Evolutionary conservation across 2,329 filamentous ascomycete genomes (phyloP).

Genomic region (Nectriaceae sp.): DNA sequence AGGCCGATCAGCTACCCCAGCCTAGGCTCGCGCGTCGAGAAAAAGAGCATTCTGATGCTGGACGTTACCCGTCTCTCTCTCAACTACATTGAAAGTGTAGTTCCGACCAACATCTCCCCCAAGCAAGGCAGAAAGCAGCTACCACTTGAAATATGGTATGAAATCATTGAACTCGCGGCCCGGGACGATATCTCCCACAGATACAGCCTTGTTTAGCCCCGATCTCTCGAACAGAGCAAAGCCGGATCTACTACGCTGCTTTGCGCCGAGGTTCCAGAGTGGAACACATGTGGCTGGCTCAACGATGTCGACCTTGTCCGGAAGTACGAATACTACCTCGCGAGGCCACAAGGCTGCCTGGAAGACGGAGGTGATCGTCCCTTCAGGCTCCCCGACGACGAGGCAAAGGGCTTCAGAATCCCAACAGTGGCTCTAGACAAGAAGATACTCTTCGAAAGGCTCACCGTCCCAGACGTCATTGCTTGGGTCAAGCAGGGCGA

Average conservation of each 20-base stretch:
- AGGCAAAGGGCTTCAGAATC: background rate
- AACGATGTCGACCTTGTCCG: background rate
- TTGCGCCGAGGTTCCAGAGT: slow-evolving; percentile 1
- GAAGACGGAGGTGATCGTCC: background rate
- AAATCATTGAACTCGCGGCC: slow-evolving; percentile 2
- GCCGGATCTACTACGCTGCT: background rate
- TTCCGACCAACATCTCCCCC: slow-evolving; percentile 3
- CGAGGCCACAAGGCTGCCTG: background rate
- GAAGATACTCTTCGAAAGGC: slow-evolving; percentile 1
- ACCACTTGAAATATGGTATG: slow-evolving; percentile 3
- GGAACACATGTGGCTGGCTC: background rate
- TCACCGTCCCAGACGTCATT: slow-evolving; percentile 7
- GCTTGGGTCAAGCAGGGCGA: background rate
- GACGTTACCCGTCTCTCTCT: background rate
- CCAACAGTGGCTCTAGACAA: background rate
- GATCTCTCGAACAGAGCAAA: slow-evolving; percentile 2
- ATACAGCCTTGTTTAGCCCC: slow-evolving; percentile 4
- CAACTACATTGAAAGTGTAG: background rate
- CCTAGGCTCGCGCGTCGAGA: background rate
- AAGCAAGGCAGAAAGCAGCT: slow-evolving; percentile 2
- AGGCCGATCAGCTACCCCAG: background rate
- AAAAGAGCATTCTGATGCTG: slow-evolving; percentile 4
- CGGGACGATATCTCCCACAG: background rate
- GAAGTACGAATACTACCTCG: slow-evolving; percentile 1
- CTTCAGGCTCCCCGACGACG: background rate